phyloP scores from a whole-genome alignment of 345 rosid genomes.

The Populus nigra region DNA sequence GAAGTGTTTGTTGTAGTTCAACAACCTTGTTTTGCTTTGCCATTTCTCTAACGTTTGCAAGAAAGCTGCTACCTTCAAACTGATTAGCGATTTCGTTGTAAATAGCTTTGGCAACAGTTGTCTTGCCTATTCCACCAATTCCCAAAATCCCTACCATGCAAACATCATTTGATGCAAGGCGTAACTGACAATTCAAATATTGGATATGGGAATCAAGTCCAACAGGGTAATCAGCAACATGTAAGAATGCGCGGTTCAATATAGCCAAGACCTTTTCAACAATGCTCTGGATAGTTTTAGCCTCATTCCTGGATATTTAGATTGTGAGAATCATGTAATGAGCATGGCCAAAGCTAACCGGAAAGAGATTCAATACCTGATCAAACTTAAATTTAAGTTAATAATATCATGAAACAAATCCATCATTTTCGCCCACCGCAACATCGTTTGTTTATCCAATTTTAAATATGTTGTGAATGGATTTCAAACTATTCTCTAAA shows the following conservation, averaged over 20 bases:
- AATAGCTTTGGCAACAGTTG: slow-evolving; percentile 11
- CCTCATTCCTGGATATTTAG: slow-evolving; percentile 11
- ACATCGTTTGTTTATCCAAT: too few relatives aligned
- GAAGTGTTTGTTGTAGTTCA: slow-evolving; percentile 5
- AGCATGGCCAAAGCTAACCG: too few relatives aligned
- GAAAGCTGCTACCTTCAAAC: slow-evolving; percentile 13
- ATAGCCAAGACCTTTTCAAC: slow-evolving; percentile 9
- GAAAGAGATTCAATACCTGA: too few relatives aligned
- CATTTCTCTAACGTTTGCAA: slow-evolving; percentile 14
- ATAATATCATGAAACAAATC: too few relatives aligned
- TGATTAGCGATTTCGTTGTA: neutral
- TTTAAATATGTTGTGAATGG: too few relatives aligned
- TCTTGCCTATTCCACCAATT: slow-evolving; percentile 25
- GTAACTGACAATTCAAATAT: neutral
- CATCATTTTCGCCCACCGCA: too few relatives aligned
- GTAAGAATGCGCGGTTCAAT: neutral
- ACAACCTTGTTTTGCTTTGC: neutral
- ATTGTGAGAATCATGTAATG: too few relatives aligned
- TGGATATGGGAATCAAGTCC: slow-evolving; percentile 15
- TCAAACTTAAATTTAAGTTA: too few relatives aligned
- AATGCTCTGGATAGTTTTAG: slow-evolving; percentile 12
- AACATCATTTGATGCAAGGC: neutral
- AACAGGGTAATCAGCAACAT: neutral
- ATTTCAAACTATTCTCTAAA: too few relatives aligned
- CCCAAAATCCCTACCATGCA: slow-evolving; percentile 18